Base-by-base conservation (phyloP, 1,139 yeast species). In the Wickerhamomyces sp. region DNA sequence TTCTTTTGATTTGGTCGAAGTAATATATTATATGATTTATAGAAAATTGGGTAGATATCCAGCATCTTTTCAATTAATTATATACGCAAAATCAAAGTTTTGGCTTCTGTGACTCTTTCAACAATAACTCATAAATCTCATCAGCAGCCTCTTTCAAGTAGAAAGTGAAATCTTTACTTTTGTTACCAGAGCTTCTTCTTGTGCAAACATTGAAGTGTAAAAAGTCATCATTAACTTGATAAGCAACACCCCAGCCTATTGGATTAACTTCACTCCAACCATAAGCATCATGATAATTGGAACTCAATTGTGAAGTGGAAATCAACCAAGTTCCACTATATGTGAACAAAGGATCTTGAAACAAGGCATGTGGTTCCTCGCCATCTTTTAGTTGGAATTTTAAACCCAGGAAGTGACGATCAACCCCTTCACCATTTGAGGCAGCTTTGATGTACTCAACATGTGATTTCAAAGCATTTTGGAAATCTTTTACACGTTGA, bases 251-350 rank as follows among this genome's bases (percentile, higher is more conserved):
- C 56, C 85, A 82, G 13, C 98, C 98, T 46, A 84, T 87, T 59
- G 92, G 96, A 54, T 85, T 81, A 40, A 92, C 97, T 63, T 94
- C 96, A 19, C 96, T 81, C 89, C 90, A 92, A 37, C 98, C 98
- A 76, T 92, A 92, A 40, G 95, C 92, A 61, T 88, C 89, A 67
- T 88, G 87, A 64, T 70, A 72, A 60, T 88, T 95, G 10, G 95
- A 83, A 13, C 95, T 86, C 52, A 92, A 72, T 65, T 92, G 97
- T 3, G 97, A 88, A 7, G 96, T 78, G 14, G 96, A 86, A 42
- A 92, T 63, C 63, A 75, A 82, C 98, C 98, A 92, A 28, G 85
- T 76, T 38, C 78, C 68, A 13, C 95, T 82, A 70, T 87, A 89
- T 35, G 69, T 58, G 59, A 74, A 87, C 46, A 86, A 67, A 16